Evolutionary conservation across 169 alveolate genomes (phyloP), one percentile per base, ranked within the genome.

Genomic region (Cryptosporidium sp.): DNA sequence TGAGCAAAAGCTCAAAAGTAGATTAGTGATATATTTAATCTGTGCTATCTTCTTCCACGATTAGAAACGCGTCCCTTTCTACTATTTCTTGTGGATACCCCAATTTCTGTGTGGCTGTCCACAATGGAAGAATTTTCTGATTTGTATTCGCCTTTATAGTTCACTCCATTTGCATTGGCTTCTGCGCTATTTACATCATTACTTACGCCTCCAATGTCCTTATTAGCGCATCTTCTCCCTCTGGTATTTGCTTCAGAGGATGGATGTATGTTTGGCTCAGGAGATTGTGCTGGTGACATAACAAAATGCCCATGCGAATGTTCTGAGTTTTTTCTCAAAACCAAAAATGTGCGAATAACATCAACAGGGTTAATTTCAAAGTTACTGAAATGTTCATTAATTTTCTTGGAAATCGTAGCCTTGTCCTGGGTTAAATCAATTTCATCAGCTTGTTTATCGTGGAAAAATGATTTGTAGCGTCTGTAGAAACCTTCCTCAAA

Each of bases 231-330:
- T 31, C 75, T 65, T 80, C 52, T 80, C 14, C 80, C 35, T 37
- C 75, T 80, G 10, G 67, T 58, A 59, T 65, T 65, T 37, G 55
- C 68, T 39, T 80, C 89, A 14, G 89, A 41, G 0, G 71, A 35
- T 16, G 65, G 65, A n/a, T 37, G 26, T 41, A 80, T 23, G 21
- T 65, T 65, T 26, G 89, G 89, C 14, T 80, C 89, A 3, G 89
- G 89, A n/a, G 89, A 80, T 62, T 59, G 89, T 16, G 89, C 89
- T 12, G 89, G 89, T 18, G 89, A 80, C 73, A 80, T 65, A 3
- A 59, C 67, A 29, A 65, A 41, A 35, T 80, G 75, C 0, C 68
- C 80, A 33, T 80, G 73, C 23, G 89, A 80, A 80, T 80, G 59
- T 43, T 80, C 89, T 21, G 89, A 80, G 70, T 62, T 80, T 43